These are phyloP conservation scores for Talaromyces nanjingensis DNA, from an alignment of 495 filamentous ascomycete genomes.

Conservation along the genomic window DNA sequence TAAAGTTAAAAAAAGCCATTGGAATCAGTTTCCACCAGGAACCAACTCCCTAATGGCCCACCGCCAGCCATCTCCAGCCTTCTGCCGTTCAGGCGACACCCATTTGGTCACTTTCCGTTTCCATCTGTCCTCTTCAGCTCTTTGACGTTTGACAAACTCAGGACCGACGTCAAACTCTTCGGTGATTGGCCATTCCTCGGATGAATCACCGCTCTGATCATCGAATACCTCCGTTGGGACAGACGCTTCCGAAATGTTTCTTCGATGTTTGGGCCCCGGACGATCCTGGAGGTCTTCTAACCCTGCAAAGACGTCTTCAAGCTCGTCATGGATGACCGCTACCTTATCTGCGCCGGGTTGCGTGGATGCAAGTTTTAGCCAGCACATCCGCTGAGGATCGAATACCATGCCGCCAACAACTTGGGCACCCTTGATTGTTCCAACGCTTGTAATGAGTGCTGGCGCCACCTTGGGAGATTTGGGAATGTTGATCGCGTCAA, in stretches of 20 bases:
- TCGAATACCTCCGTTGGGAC: conserved; percentile 32
- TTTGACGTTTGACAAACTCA: conserved; percentile 80
- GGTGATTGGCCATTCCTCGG: conserved; percentile 75
- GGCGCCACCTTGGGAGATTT: conserved; percentile 64
- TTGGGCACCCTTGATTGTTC: conserved; percentile 67
- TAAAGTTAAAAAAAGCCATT: background rate
- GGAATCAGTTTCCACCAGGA: background rate
- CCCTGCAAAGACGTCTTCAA: conserved; percentile 73
- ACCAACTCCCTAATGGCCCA: conserved; percentile 50
- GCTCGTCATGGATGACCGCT: conserved; percentile 41
- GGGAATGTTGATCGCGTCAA: conserved; percentile 48
- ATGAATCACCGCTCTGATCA: conserved; percentile 44
- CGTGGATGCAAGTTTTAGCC: conserved; percentile 63
- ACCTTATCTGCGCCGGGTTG: conserved; percentile 24
- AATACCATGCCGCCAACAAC: conserved; percentile 95
- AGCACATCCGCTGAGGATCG: conserved; percentile 92
- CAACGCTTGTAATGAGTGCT: conserved; percentile 88
- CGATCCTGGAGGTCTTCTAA: conserved; percentile 62
- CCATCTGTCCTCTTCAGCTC: conserved; percentile 90
- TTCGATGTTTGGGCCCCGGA: conserved; percentile 28
- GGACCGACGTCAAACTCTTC: conserved; percentile 98
- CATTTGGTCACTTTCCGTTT: conserved; percentile 74
- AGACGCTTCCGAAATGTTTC: conserved; percentile 26
- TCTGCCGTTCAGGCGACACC: conserved; percentile 44
- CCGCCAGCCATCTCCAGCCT: conserved; percentile 40